Evolutionary conservation across 2,329 filamentous ascomycete species (phyloP), one percentile per base, ranked within the genome.

Genomic region (Hypomyces perniciosus): DNA sequence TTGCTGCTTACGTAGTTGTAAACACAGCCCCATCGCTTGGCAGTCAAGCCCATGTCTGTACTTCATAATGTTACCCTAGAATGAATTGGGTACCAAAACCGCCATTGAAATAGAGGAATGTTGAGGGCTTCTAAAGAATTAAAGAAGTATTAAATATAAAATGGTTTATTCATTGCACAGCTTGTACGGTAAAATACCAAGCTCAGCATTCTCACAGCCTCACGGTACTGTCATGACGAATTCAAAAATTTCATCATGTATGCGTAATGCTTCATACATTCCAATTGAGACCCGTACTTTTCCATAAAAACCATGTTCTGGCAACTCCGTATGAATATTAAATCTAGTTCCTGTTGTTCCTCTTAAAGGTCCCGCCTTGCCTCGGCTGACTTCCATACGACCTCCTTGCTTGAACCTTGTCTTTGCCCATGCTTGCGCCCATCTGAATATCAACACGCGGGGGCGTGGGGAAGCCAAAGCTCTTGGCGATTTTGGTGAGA

Each of bases 371-470:
- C 7, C 64, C 63, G 8, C 45, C 43, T 68, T 89, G 86, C 62
- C 76, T 78, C 33, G 86, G 87, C 72, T 93, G 88, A 63, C 85
- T 90, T 37, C 89, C 89, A 64, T 92, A 93, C 41, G 80, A 76
- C 64, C 88, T 74, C 41, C 81, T 79, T 50, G 80, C 78, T 58
- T 80, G 67, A 57, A 76, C 79, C 72, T 85, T 88, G 56, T 85
- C 83, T 57, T 83, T 75, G 62, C 82, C 79, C 81, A 92, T 79
- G 64, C 88, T 88, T n/a, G 87, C 82, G 0, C 88, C 88, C n/a
- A 95, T 73, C 37, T 80, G 80, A 59, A 95, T 86, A 62, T 95
- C 89, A n/a, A 95, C 85, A 43, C 88, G 76, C 3, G 89, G 89
- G 39, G 89, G 88, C 5, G 84, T 82, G 4, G 78, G 71, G 70